Evolutionary conservation across 2,329 filamentous ascomycete genomes (phyloP), one percentile per base, ranked within the genome.

Genomic region (Microdochium paspali): DNA sequence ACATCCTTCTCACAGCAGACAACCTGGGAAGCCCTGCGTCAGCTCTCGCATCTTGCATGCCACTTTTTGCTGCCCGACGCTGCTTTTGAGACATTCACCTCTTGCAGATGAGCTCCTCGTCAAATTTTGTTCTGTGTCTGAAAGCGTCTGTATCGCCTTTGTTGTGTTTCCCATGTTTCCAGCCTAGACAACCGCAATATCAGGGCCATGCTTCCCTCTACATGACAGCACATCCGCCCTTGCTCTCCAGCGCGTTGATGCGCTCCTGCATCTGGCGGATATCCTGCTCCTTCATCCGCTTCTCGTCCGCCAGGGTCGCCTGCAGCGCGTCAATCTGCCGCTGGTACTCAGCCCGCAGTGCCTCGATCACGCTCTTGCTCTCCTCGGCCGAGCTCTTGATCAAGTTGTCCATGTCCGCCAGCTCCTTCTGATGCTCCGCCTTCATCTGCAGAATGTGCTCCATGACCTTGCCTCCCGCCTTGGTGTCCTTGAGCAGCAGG

Each of bases 381-480:
- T 40, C 35, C 15, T 40, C 15, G 3, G 35, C 35, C 15, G 35
- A 40, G 35, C 35, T 40, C 2, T 57, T 58, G 25, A 54, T 51
- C 47, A 54, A 48, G 51, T 78, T 78, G 55, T 78, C 76, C 58
- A 84, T 63, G 49, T 76, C 71, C 24, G 68, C 73, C 21, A 75
- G 67, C 56, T 85, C 81, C 35, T 79, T 78, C 51, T 83, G 67
- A 18, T 75, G 72, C 52, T 78, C 76, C 47, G 72, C 73, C 48
- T 84, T 60, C 51, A 80, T 70, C 42, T 65, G 67, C 54, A 74
- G 72, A 49, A 84, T 59, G 54, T 82, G 78, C 26, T 76, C 71
- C 50, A 78, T 75, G 0, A 76, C 77, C 47, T 77, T 75, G 12
- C 78, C 77, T 1, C 70, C 70, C 31, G 69, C 66, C 24, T 60